Conservation (phyloP, 164 flowering plant genomes). For the Tetracentron sinense region DNA sequence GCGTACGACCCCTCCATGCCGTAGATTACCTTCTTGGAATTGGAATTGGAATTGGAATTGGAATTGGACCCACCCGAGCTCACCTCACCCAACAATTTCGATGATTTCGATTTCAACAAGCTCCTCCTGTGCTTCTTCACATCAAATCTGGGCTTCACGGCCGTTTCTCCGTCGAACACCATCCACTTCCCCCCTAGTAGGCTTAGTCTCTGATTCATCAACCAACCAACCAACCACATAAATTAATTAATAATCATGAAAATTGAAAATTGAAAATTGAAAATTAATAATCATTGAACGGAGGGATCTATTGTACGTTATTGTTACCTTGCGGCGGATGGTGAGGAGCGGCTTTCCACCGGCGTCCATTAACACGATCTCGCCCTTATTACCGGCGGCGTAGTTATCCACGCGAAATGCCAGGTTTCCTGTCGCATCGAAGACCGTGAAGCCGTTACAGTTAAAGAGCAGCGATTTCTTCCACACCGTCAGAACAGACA, state of each 20-base stretch:
- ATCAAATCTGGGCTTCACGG: conserved; percentile 34
- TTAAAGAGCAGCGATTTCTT: conserved; percentile 73
- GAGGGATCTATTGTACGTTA: neutral
- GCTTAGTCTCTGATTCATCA: conserved; percentile 46
- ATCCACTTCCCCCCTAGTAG: conserved; percentile 52
- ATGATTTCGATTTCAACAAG: conserved; percentile 34
- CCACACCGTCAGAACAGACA: conserved; percentile 68
- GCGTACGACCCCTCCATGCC: conserved; percentile 64
- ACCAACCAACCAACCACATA: neutral
- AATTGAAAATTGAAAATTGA: neutral
- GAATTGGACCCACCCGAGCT: conserved; percentile 3
- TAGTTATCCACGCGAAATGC: conserved; percentile 79
- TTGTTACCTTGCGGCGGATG: conserved; percentile 82
- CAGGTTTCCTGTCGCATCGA: conserved; percentile 55
- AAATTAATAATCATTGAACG: no score
- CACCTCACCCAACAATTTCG: conserved; percentile 45
- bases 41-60: neutral
- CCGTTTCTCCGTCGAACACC: conserved; percentile 58
- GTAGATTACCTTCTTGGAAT: conserved; percentile 18
- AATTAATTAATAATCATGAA: neutral
- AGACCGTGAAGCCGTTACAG: conserved; percentile 83
- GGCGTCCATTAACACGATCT: conserved; percentile 81
- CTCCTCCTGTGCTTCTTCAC: conserved; percentile 47
- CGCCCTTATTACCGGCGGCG: conserved; percentile 30
- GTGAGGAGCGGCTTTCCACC: conserved; percentile 64